phyloP scores from a whole-genome alignment of 345 rosid genomes.

The Alliaria petiolata region DNA sequence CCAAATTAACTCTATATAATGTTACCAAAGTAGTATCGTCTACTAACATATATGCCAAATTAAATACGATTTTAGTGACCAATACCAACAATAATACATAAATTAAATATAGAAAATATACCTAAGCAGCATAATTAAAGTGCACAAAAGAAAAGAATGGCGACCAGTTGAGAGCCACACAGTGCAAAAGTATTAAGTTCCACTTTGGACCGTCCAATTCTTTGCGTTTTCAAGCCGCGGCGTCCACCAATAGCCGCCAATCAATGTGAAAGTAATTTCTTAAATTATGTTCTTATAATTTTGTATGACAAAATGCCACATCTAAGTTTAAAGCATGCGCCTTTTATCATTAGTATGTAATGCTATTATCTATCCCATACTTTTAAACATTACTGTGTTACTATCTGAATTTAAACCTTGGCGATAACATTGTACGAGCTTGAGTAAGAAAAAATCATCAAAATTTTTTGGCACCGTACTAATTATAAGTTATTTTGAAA shows the following conservation, averaged over 20 bases:
- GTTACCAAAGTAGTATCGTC: neutral
- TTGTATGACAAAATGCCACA: neutral
- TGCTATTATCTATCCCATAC: neutral
- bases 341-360: neutral
- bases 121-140: slow-evolving; percentile 19
- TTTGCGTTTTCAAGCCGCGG: slow-evolving; percentile 32
- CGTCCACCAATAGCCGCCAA: slow-evolving; percentile 26
- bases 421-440: neutral
- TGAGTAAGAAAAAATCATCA: neutral
- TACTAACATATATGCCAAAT: neutral
- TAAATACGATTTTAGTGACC: neutral
- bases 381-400: neutral
- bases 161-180: slow-evolving; percentile 12
- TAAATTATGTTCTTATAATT: too few relatives aligned
- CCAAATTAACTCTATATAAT: neutral
- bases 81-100: neutral
- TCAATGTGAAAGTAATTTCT: slow-evolving; percentile 14
- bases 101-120: neutral
- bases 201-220: slow-evolving; percentile 29
- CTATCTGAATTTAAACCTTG: neutral
- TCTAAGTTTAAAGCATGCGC: neutral
- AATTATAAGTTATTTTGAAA: neutral
- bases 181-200: neutral
- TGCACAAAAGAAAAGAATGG: neutral
- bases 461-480: neutral